Conservation (phyloP, 129 eudicot genomes). For the Artemisia tridentata region DNA sequence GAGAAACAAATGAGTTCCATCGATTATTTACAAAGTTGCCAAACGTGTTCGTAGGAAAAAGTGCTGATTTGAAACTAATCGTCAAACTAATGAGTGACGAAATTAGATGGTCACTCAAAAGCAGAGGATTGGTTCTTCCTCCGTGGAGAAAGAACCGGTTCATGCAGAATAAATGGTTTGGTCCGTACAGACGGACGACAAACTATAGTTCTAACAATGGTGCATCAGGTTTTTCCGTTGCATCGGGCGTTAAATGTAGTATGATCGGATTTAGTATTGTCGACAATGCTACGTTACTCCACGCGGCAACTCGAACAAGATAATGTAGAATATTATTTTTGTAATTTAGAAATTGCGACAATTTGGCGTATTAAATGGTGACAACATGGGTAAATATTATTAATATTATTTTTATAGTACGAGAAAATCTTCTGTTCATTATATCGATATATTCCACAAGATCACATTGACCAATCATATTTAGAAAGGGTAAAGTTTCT, state of each 20-base stretch:
- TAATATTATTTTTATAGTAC: conserved; percentile 17
- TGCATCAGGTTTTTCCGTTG: background rate
- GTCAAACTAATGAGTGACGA: conserved; percentile 54
- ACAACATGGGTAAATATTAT: conserved; percentile 2
- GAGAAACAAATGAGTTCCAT: conserved; percentile 54
- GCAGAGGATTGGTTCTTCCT: conserved; percentile 54
- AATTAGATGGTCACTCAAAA: conserved; percentile 55
- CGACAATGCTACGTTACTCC: conserved; percentile 35
- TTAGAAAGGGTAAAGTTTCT: background rate
- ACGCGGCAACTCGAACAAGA: conserved; percentile 60
- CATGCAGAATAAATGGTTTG: conserved; percentile 91
- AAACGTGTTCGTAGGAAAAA: conserved; percentile 49
- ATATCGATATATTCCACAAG: background rate
- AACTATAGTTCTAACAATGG: conserved; percentile 32
- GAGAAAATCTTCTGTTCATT: conserved; percentile 10
- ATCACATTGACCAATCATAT: no score
- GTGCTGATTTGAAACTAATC: conserved; percentile 46
- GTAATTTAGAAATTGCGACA: conserved; percentile 20
- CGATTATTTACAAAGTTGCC: conserved; percentile 33
- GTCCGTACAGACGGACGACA: conserved; percentile 60
- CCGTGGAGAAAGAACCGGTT: conserved; percentile 93
- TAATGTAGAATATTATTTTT: conserved; percentile 27
- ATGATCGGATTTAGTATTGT: conserved; percentile 71
- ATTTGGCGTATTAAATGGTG: conserved; percentile 3
- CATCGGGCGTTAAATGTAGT: conserved; percentile 47